Evolutionary conservation across 1,284 basidiomycete species (phyloP).

Genomic region (Waitea zeae): DNA sequence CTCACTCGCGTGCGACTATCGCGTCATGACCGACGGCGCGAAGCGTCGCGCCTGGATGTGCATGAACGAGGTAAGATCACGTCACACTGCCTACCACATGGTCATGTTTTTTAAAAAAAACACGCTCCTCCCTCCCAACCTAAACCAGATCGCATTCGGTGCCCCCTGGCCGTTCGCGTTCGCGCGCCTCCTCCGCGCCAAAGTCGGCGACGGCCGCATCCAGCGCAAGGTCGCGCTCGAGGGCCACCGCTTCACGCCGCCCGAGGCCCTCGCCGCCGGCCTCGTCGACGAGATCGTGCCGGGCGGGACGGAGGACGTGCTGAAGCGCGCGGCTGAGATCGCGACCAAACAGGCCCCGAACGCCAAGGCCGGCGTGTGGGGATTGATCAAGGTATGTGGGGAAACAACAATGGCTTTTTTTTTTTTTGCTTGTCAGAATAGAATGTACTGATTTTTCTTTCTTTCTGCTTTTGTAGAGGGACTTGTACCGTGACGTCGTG

Average conservation of each 20-base stretch:
- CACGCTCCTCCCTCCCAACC: neutral
- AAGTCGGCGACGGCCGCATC: conserved; percentile 41
- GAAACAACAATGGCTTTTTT: neutral
- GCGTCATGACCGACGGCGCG: conserved; percentile 73
- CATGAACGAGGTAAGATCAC: conserved; percentile 72
- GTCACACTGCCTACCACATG: neutral
- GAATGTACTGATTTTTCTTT: too few species aligned
- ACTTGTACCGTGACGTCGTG: conserved; percentile 19
- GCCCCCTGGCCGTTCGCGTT: conserved; percentile 66
- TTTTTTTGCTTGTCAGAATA: conserved; percentile 1
- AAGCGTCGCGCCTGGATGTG: conserved; percentile 70
- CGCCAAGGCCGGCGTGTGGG: conserved; percentile 43
- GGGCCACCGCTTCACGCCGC: conserved; percentile 67
- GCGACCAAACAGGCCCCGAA: conserved; percentile 30
- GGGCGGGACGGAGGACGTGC: conserved; percentile 36
- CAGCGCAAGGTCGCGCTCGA: conserved; percentile 70
- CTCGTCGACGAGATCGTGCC: conserved; percentile 59
- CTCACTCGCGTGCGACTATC: conserved; percentile 74
- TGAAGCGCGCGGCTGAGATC: conserved; percentile 41
- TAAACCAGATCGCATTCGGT: conserved; percentile 59
- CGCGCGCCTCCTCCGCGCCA: conserved; percentile 45
- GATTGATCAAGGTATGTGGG: conserved; percentile 34
- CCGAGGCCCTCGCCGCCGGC: conserved; percentile 50
- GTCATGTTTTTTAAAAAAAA: too few species aligned
- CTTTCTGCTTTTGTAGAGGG: too few species aligned